Conservation (phyloP, 2,329 filamentous ascomycete genomes). For the Aspergillus quadricinctus region DNA sequence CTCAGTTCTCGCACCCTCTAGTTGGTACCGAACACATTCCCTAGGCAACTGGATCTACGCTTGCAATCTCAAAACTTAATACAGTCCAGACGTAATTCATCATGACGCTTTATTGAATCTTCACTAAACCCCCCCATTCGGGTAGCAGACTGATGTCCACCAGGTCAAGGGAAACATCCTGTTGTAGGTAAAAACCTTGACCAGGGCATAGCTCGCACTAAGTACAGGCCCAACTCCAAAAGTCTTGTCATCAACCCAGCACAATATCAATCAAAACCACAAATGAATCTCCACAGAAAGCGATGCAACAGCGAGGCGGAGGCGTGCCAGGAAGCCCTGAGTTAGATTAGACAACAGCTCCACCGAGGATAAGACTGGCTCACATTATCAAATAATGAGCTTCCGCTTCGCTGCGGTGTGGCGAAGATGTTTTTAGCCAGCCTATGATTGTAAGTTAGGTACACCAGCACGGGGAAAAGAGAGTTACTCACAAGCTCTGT, state of each 20-base stretch:
- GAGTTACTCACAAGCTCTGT: constrained; percentile 11
- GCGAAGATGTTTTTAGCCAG: constrained; percentile 6
- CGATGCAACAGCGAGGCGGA: background rate
- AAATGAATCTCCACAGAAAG: background rate
- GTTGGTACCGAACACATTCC: background rate
- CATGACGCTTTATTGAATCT: background rate
- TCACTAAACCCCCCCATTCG: constrained; percentile 12
- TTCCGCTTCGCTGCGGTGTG: constrained; percentile 5
- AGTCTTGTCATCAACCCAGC: background rate
- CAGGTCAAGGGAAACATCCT: constrained; percentile 14
- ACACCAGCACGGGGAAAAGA: background rate
- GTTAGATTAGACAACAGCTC: background rate
- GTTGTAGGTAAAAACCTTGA: constrained; percentile 15
- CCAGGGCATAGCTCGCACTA: constrained; percentile 4
- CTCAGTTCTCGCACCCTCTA: background rate
- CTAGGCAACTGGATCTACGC: too few relatives aligned
- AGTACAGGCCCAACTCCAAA: background rate
- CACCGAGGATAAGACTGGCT: background rate
- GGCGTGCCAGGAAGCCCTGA: background rate
- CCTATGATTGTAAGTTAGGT: background rate
- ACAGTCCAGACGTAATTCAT: background rate
- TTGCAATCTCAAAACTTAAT: background rate
- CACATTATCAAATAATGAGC: background rate
- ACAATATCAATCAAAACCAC: background rate
- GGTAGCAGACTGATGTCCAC: constrained; percentile 5